Evolutionary conservation across 208 protist species (phyloP).

Genomic region (Crithidia expoeki): DNA sequence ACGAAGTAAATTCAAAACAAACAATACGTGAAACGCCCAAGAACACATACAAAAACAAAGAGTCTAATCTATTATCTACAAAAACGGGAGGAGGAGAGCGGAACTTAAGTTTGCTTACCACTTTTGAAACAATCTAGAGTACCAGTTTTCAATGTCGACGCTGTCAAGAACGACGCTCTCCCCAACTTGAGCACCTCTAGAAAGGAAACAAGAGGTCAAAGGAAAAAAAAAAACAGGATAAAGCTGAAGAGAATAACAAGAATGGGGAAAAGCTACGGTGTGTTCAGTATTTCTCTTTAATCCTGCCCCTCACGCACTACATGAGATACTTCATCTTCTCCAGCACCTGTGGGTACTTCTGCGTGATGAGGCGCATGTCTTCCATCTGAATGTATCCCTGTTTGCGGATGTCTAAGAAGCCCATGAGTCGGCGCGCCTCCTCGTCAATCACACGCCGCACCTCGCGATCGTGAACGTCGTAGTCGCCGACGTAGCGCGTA

Average conservation of each 20-base stretch:
- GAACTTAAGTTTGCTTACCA: no score
- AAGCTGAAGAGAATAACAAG: background rate
- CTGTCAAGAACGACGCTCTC: background rate
- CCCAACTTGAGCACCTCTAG: background rate
- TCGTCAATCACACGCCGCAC: constrained; percentile 80
- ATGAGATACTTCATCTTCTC: constrained; percentile 92
- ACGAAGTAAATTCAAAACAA: no score
- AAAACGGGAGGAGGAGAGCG: no score
- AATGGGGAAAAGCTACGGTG: background rate
- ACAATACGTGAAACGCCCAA: no score
- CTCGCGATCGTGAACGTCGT: constrained; percentile 74
- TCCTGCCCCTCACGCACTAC: constrained; percentile 10
- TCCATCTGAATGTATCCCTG: constrained; percentile 71
- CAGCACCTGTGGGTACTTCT: constrained; percentile 87
- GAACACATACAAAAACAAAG: no score
- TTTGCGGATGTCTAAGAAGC: constrained; percentile 84
- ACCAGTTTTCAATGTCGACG: no score
- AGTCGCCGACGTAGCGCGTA: constrained; percentile 90
- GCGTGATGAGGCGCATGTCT: constrained; percentile 78
- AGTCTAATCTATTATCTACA: no score
- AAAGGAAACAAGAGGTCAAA: background rate
- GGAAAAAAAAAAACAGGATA: background rate
- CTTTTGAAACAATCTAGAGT: no score
- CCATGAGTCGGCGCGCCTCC: constrained; percentile 81
- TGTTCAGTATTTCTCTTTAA: background rate